Base-by-base conservation (phyloP, 1,139 yeast species). In the Candida dubliniensis region DNA sequence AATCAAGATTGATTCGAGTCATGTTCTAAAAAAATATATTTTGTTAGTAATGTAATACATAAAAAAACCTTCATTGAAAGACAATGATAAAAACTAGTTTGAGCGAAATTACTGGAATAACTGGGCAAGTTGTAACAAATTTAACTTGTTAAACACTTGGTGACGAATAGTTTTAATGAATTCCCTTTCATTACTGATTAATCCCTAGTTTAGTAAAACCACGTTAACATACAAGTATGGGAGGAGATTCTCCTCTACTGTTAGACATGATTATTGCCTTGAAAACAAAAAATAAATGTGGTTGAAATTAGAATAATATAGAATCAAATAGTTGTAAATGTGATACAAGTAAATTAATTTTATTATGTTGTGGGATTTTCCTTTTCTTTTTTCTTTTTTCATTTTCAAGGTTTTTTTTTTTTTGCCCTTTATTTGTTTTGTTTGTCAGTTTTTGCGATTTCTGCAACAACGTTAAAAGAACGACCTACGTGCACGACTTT, bases 1-100 rank as follows among this genome's bases (percentile, higher is more conserved):
- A 57, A 15, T 46, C 55, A 12, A 50, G 42, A 29, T 47, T 44
- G 36, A 40, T 38, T 12, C 25, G 36, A 11, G 44, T 18, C 43
- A 23, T 46, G 39, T 42, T 34, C 39, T 37, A 15, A 34, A 23
- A 23, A 34, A 30, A 11, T 10, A 34, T 11, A 8, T 5, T 14
- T 27, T 8, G 46, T 44, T 47, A 44, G 49, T 44, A 44, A n/a
- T 10, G n/a, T n/a, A 7, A 13, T 10, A n/a, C 13, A 4, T 13
- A 30, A 8, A 11, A 18, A 18, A 18, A 18, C 5, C 23, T 18
- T 18, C 23, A 18, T 4, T 18, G 23, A 8, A 26, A 9, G 8
- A 10, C 8, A 27, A 35, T 8, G 6, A 8, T 14, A n/a, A 26
- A 26, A 26, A 35, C 11, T 9, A 9, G 12, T 31, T 24, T 11